Conservation (phyloP, 2,329 filamentous ascomycete species). For the Raffaelea arxii region DNA sequence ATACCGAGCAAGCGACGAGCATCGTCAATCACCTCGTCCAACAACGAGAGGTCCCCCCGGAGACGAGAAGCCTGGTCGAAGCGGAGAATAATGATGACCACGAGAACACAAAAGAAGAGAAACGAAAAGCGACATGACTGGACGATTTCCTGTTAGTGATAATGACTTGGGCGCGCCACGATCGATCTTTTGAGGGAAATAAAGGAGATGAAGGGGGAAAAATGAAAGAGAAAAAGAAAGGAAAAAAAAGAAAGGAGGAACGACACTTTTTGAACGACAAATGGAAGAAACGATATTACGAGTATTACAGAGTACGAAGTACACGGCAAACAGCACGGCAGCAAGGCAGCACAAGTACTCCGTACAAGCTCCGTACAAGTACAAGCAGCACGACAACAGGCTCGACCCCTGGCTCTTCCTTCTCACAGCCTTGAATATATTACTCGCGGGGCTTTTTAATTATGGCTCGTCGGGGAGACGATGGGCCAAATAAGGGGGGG, state of each 20-base stretch:
- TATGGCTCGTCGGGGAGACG: not conserved
- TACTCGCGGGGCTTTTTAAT: not conserved
- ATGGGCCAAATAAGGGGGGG: not conserved
- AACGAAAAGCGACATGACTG: not conserved
- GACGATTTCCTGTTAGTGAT: not conserved
- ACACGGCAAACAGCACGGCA: too few species aligned
- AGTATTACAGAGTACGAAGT: too few species aligned
- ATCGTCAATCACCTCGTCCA: constrained; percentile 19
- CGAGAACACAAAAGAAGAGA: not conserved
- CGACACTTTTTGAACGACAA: too few species aligned
- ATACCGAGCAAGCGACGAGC: constrained; percentile 19
- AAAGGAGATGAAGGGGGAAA: not conserved
- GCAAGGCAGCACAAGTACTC: too few species aligned
- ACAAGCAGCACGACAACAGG: too few species aligned
- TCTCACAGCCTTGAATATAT: not conserved
- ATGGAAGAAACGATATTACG: not conserved
- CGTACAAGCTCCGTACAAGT: too few species aligned
- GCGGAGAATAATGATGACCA: not conserved
- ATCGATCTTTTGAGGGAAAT: not conserved
- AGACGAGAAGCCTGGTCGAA: not conserved
- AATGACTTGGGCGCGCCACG: too few species aligned
- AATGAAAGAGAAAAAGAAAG: not conserved
- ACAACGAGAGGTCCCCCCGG: not conserved
- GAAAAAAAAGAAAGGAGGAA: too few species aligned
- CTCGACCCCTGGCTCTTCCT: too few species aligned